Percentiles rank a stretch among this genome's conserved stretches.
phyloP scores from a whole-genome alignment of 2,329 filamentous ascomycete species.

The Microsporum audouinii region DNA sequence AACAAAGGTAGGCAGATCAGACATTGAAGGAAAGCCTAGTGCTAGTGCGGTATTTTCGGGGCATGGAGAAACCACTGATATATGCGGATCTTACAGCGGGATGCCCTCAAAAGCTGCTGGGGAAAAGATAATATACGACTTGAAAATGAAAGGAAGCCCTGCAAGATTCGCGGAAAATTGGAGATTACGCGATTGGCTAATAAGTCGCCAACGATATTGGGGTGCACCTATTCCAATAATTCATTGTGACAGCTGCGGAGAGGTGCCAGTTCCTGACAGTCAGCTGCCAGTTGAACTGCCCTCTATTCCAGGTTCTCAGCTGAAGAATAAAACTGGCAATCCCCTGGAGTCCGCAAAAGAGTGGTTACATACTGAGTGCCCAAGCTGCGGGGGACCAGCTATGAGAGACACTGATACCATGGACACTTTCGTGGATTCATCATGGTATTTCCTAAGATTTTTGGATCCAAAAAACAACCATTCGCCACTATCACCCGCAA shows the following conservation, averaged over 20 bases:
- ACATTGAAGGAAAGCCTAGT: constrained; percentile 36
- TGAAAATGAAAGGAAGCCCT: constrained; percentile 41
- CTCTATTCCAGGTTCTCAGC: constrained; percentile 55
- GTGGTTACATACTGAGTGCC: constrained; percentile 67
- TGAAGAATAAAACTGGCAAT: constrained; percentile 60
- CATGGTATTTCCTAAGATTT: constrained; percentile 67
- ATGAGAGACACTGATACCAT: constrained; percentile 85
- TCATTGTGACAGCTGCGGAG: constrained; percentile 65
- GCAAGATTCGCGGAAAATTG: constrained; percentile 59
- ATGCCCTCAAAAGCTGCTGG: constrained; percentile 53
- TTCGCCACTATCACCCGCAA: constrained; percentile 48
- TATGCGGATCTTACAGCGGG: constrained; percentile 54
- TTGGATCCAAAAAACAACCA: constrained; percentile 56
- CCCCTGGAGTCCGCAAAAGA: constrained; percentile 59
- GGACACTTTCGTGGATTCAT: constrained; percentile 93
- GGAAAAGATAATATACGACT: constrained; percentile 45
- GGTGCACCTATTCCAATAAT: constrained; percentile 81
- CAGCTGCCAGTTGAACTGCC: constrained; percentile 70
- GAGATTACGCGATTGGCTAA: constrained; percentile 78
- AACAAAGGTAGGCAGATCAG: constrained; percentile 25
- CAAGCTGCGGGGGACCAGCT: constrained; percentile 55
- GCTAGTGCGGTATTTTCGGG: constrained; percentile 44
- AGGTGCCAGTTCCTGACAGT: constrained; percentile 63
- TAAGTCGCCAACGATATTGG: constrained; percentile 89
- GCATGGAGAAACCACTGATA: constrained; percentile 55